Conservation (phyloP, 2,329 filamentous ascomycete species). For the Teratosphaeria destructans region DNA sequence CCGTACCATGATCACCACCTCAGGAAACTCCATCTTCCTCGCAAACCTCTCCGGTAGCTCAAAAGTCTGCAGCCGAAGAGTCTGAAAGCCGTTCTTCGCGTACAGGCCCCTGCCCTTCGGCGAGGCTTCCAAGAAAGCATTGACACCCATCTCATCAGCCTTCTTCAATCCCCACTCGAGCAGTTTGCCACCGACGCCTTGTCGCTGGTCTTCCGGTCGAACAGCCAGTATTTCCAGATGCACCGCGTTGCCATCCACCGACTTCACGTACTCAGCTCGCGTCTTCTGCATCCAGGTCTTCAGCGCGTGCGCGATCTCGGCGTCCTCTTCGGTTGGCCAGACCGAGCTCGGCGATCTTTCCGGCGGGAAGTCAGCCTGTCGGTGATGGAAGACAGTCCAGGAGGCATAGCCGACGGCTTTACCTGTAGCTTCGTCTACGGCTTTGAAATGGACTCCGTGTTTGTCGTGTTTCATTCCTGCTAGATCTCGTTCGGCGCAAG, state of each 20-base stretch:
- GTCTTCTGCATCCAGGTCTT: not conserved
- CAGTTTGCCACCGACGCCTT: conserved; percentile 28
- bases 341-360: not conserved
- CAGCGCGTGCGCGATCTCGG: not conserved
- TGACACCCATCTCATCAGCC: conserved; percentile 27
- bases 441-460: not conserved
- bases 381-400: not conserved
- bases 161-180: conserved; percentile 28
- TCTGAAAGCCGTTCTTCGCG: conserved; percentile 26
- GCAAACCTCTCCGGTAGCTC: not conserved
- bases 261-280: not conserved
- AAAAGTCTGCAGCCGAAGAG: conserved; percentile 11
- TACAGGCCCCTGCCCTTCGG: conserved; percentile 27
- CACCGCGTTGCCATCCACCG: conserved; percentile 2
- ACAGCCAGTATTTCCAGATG: conserved; percentile 26
- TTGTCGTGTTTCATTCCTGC: not conserved
- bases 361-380: not conserved
- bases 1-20: not conserved
- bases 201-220: conserved; percentile 27
- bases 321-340: not conserved
- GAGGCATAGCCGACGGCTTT: not conserved
- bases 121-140: conserved; percentile 30
- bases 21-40: not conserved
- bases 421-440: not conserved
- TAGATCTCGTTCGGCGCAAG: not conserved